phyloP scores from a whole-genome alignment of 257 asterid species.

The Datura wrightii region DNA sequence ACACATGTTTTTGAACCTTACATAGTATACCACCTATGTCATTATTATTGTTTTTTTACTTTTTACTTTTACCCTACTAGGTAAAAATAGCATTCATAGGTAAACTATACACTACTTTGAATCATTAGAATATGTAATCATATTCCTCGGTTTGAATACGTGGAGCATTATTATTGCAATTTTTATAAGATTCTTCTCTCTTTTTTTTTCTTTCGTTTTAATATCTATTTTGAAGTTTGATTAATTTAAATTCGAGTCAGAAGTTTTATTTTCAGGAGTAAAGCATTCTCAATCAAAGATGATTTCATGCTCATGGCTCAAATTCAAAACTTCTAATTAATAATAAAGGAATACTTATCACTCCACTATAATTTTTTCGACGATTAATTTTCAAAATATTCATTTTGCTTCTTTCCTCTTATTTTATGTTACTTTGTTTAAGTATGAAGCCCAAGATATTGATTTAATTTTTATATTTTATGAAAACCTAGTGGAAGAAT shows the following conservation, averaged over 20 bases:
- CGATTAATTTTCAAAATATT: too few relatives aligned
- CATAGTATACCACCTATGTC: not conserved
- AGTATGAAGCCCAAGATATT: not conserved
- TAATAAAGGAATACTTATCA: too few relatives aligned
- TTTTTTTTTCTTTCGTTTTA: too few relatives aligned
- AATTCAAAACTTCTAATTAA: too few relatives aligned
- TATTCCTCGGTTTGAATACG: not conserved
- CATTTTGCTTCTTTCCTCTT: not conserved
- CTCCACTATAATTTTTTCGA: too few relatives aligned
- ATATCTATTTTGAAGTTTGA: too few relatives aligned
- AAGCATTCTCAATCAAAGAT: too few relatives aligned
- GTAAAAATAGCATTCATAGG: conserved; percentile 10
- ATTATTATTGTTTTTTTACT: not conserved
- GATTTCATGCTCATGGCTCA: too few relatives aligned
- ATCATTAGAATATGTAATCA: not conserved
- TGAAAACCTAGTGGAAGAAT: not conserved
- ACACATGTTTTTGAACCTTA: conserved; percentile 1
- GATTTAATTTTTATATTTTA: not conserved
- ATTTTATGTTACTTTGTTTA: not conserved
- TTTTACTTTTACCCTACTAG: not conserved
- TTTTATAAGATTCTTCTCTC: too few relatives aligned
- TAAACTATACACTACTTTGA: not conserved
- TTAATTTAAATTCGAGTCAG: too few relatives aligned
- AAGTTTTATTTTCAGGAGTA: too few relatives aligned
- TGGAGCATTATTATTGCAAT: too few relatives aligned